These are phyloP conservation scores for Zhuliangozyma blackwelliae DNA, from an alignment of 1,139 yeast genomes.

Conservation along the genomic window DNA sequence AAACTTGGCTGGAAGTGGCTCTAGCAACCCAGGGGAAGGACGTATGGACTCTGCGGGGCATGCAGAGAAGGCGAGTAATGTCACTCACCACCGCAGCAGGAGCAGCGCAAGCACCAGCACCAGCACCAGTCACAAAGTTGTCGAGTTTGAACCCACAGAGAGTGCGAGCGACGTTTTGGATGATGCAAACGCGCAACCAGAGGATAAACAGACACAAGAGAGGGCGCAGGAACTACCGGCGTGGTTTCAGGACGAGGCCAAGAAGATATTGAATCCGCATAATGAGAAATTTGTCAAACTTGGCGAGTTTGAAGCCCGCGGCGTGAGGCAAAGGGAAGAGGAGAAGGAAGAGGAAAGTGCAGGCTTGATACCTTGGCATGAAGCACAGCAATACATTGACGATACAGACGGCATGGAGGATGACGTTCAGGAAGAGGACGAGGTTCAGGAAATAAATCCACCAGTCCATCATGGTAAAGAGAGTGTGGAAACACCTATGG, in stretches of 20 bases:
- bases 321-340: constrained; percentile 4
- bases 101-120: too few species aligned
- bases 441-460: constrained; percentile 7
- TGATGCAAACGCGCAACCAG: constrained; percentile 1
- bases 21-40: too few species aligned
- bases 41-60: too few species aligned
- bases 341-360: constrained; percentile 42
- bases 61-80: too few species aligned
- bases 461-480: too few species aligned
- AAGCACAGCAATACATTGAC: constrained; percentile 26
- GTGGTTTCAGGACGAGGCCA: constrained; percentile 27
- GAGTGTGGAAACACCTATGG: too few species aligned
- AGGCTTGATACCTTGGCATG: constrained; percentile 48
- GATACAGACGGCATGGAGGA: constrained; percentile 1
- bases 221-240: constrained; percentile 18
- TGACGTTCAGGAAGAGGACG: background rate
- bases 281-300: constrained; percentile 9
- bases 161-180: constrained; percentile 3
- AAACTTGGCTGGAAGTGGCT: background rate
- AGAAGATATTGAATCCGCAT: constrained; percentile 13
- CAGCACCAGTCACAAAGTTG: background rate
- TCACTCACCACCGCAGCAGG: too few species aligned
- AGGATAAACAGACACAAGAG: constrained; percentile 2
- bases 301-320: constrained; percentile 2
- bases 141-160: constrained; percentile 8